Evolutionary conservation across 306 rosid genomes (phyloP).

Genomic region (Inga oerstediana): DNA sequence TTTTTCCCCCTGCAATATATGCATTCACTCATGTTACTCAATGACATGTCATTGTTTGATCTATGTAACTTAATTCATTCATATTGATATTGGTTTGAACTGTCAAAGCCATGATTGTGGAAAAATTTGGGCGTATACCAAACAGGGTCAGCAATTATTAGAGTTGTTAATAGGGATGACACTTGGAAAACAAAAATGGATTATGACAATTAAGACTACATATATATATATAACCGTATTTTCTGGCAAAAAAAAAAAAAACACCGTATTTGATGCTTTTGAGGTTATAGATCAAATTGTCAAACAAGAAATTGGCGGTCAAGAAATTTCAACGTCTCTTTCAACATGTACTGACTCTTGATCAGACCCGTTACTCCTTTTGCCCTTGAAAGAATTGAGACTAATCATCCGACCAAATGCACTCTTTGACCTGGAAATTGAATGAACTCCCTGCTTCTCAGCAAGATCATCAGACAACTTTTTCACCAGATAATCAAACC

Average conservation of each 20-base stretch:
- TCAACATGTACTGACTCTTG: constrained; percentile 45
- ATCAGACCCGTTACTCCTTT: constrained; percentile 50
- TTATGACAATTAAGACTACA: neutral
- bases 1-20: neutral
- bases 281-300: neutral
- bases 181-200: neutral
- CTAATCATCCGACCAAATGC: constrained; percentile 68
- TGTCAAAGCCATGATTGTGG: neutral
- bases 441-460: constrained; percentile 45
- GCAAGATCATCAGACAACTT: constrained; percentile 56
- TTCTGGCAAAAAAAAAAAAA: neutral
- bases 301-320: constrained; percentile 6
- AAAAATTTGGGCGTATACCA: neutral
- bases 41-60: no score
- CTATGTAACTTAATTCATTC: neutral
- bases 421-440: constrained; percentile 76
- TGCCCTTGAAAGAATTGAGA: constrained; percentile 54
- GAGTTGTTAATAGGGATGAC: neutral
- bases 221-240: neutral
- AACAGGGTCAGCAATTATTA: neutral
- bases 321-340: constrained; percentile 52
- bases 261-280: neutral
- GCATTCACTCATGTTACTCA: neutral
- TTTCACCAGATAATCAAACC: constrained; percentile 64
- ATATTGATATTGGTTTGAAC: neutral